Conservation (phyloP, 2,329 filamentous ascomycete genomes). For the Neofusicoccum cordaticola region DNA sequence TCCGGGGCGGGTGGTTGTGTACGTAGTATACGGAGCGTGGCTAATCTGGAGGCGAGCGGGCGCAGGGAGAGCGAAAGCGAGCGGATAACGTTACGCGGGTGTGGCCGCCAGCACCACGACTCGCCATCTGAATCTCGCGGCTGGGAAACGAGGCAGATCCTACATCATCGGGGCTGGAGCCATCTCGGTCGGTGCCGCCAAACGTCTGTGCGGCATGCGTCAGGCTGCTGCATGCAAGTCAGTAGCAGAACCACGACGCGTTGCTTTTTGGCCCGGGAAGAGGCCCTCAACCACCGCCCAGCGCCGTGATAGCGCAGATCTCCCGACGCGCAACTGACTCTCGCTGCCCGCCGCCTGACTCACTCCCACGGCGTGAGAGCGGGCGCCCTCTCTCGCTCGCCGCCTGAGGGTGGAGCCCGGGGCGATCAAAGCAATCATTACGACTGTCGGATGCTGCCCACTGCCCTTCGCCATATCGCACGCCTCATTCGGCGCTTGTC, state of each 20-base stretch:
- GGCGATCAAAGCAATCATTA: conserved; percentile 1
- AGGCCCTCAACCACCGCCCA: neutral
- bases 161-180: neutral
- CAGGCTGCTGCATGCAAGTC: conserved; percentile 2
- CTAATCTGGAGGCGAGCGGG: neutral
- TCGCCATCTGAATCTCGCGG: neutral
- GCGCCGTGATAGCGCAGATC: conserved; percentile 4
- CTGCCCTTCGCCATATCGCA: no score
- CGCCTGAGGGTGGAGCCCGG: neutral
- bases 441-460: neutral
- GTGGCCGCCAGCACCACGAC: neutral
- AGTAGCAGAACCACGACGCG: neutral
- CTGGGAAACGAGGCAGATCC: neutral
- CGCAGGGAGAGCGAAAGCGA: neutral
- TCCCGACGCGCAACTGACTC: neutral
- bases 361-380: neutral
- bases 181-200: conserved; percentile 2
- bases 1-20: neutral
- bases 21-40: neutral
- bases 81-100: conserved; percentile 5
- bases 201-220: neutral
- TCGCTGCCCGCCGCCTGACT: conserved; percentile 14
- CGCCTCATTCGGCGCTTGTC: neutral
- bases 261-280: neutral
- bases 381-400: neutral